These are phyloP conservation scores for Cadophora sp. DNA, from an alignment of 2,329 filamentous ascomycete species.

Conservation along the genomic window DNA sequence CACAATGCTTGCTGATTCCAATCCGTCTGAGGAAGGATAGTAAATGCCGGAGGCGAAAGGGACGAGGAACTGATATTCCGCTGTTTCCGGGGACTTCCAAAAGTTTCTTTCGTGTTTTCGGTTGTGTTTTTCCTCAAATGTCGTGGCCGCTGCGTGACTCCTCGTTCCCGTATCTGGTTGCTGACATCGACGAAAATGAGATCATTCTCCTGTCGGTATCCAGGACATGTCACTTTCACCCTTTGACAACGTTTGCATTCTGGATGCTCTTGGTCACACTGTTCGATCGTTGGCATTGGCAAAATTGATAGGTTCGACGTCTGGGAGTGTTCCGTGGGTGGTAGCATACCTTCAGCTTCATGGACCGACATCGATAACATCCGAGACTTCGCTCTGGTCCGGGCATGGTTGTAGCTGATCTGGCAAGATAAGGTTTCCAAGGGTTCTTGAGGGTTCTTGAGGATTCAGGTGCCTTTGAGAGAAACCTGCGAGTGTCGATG, in stretches of 20 bases:
- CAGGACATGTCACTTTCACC: constrained; percentile 9
- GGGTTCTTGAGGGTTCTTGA: too few species aligned
- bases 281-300: neutral
- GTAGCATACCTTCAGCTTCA: constrained; percentile 12
- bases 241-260: constrained; percentile 2
- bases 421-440: too few species aligned
- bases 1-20: constrained; percentile 12
- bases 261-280: constrained; percentile 12
- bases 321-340: neutral
- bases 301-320: neutral
- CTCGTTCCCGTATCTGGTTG: constrained; percentile 11
- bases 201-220: constrained; percentile 1
- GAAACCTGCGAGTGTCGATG: neutral
- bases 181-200: constrained; percentile 13
- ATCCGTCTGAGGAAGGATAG: neutral
- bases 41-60: neutral
- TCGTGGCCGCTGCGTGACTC: neutral
- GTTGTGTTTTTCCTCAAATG: neutral
- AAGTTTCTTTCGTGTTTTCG: neutral
- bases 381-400: constrained; percentile 12
- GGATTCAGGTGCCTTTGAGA: neutral
- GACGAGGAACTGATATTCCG: neutral
- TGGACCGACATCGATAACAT: constrained; percentile 13
- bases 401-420: neutral
- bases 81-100: neutral